Percentiles rank a stretch among this genome's conserved stretches.
These are phyloP conservation scores for Fusarium brachygibbosum DNA, from an alignment of 2,329 filamentous ascomycete species.

Conservation along the genomic window DNA sequence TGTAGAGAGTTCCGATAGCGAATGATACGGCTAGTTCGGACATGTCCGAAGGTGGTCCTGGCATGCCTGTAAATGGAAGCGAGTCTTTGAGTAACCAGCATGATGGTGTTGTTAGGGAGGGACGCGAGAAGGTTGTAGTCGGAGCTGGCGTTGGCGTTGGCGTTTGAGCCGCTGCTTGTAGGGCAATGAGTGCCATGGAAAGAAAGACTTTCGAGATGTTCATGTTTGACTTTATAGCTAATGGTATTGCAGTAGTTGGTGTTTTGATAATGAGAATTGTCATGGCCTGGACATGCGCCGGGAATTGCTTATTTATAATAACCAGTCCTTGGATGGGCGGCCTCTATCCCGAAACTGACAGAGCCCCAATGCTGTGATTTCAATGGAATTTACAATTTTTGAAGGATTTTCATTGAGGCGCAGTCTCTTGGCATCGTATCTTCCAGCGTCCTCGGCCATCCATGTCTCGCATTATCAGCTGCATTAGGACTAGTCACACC, in stretches of 20 bases:
- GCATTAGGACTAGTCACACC: too few species aligned
- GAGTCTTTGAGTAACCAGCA: background rate
- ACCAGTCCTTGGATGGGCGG: background rate
- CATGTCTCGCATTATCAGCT: too few species aligned
- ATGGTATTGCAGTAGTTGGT: background rate
- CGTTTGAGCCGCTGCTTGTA: background rate
- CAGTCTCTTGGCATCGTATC: background rate
- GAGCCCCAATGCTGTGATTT: background rate
- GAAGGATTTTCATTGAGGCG: background rate
- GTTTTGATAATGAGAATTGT: background rate
- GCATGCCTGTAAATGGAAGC: background rate
- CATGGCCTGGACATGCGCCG: background rate
- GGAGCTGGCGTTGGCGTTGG: background rate
- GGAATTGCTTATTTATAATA: background rate
- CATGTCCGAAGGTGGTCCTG: background rate
- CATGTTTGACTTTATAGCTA: background rate
- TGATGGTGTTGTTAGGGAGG: background rate
- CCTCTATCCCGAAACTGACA: background rate
- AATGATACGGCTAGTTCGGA: constrained; percentile 7
- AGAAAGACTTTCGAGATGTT: too few species aligned
- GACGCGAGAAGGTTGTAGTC: background rate
- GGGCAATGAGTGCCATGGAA: background rate
- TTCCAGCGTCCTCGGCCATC: too few species aligned
- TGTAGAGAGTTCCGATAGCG: constrained; percentile 13
- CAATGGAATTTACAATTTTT: background rate